These are phyloP conservation scores for Cardiospermum halicacabum DNA, from an alignment of 345 rosid genomes.

Conservation along the genomic window DNA sequence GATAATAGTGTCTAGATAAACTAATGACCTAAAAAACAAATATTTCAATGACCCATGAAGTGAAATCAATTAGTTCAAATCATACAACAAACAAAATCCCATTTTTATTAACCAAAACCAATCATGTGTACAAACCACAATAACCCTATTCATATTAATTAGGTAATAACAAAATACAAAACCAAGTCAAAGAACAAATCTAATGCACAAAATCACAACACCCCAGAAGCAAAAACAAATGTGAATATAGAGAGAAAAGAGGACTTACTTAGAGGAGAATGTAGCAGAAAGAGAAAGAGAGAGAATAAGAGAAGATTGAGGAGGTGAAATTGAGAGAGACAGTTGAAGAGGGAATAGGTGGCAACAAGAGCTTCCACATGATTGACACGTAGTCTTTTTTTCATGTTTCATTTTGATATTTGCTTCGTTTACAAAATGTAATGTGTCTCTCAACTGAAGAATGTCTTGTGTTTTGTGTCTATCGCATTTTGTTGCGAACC, in stretches of 20 bases:
- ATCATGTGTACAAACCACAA: neutral
- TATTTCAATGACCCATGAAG: neutral
- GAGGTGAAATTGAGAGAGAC: slow-evolving; percentile 4
- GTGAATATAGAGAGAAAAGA: neutral
- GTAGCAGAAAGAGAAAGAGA: neutral
- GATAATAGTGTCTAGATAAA: no score
- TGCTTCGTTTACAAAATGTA: no score
- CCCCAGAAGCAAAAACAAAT: neutral
- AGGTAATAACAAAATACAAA: neutral
- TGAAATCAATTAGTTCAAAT: neutral
- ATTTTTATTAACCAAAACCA: neutral
- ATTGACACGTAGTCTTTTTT: slow-evolving; percentile 37
- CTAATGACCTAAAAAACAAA: no score
- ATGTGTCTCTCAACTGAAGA: no score
- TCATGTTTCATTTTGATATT: no score
- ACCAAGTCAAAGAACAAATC: neutral
- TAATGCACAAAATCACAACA: neutral
- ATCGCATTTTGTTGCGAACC: no score
- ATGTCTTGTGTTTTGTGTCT: no score
- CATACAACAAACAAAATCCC: neutral
- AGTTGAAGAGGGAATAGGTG: slow-evolving; percentile 23
- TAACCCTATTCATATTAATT: neutral
- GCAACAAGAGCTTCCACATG: slow-evolving; percentile 17
- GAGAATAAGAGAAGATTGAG: neutral
- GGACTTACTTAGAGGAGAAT: neutral